Conservation (phyloP, 2,329 filamentous ascomycete species). For the Samsoniella hepiali region DNA sequence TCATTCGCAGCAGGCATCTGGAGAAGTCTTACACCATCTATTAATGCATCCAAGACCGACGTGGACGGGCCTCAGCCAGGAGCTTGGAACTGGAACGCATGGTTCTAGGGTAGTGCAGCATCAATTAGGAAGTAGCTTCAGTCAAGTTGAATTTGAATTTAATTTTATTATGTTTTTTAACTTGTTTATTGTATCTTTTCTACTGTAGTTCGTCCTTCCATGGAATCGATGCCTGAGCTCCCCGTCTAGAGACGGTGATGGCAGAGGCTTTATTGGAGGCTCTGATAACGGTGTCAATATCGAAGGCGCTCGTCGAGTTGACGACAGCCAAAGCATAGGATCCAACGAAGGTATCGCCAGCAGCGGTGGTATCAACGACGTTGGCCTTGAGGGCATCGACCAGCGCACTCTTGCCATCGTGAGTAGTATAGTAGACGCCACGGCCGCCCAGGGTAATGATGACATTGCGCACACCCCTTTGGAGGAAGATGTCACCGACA, state of each 20-base stretch:
- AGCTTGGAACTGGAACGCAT: constrained; percentile 18
- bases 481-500: constrained; percentile 60
- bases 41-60: not conserved
- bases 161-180: constrained; percentile 15
- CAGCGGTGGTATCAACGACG: constrained; percentile 90
- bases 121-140: constrained; percentile 15
- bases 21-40: constrained; percentile 15
- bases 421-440: constrained; percentile 67
- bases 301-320: constrained; percentile 40
- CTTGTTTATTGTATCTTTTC: constrained; percentile 11
- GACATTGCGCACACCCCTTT: constrained; percentile 68
- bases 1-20: constrained; percentile 16
- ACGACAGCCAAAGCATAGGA: constrained; percentile 76
- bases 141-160: constrained; percentile 8
- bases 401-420: constrained; percentile 40
- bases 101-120: constrained; percentile 18
- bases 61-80: not conserved
- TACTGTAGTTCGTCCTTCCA: constrained; percentile 42
- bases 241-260: constrained; percentile 40
- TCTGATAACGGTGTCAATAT: constrained; percentile 53
- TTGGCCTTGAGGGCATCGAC: constrained; percentile 64
- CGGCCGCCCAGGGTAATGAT: constrained; percentile 81
- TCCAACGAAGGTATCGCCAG: constrained; percentile 92
- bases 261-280: constrained; percentile 51
- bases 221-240: constrained; percentile 43